These are phyloP conservation scores for Pistacia integerrima DNA, from an alignment of 345 rosid species.

Conservation along the genomic window DNA sequence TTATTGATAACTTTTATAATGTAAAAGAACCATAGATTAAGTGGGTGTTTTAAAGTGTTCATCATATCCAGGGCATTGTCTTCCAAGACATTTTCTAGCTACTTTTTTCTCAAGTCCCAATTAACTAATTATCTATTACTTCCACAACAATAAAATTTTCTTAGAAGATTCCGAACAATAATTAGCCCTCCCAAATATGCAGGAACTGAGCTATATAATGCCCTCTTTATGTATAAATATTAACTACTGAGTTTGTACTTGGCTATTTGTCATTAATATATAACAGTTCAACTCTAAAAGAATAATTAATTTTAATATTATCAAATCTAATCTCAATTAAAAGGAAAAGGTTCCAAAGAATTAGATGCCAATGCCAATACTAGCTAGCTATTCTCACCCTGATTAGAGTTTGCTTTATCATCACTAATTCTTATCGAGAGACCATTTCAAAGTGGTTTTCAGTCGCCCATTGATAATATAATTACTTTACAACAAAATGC, in stretches of 20 bases:
- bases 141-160: not conserved
- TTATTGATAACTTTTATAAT: conserved; percentile 20
- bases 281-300: conserved; percentile 5
- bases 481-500: not conserved
- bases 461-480: not conserved
- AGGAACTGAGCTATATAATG: conserved; percentile 29
- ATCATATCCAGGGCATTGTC: not conserved
- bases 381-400: too few relatives aligned
- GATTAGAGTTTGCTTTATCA: not conserved
- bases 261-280: not conserved
- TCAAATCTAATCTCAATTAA: not conserved
- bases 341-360: conserved; percentile 16
- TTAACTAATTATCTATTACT: conserved; percentile 8
- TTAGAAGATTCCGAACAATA: conserved; percentile 18
- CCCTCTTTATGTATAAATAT: not conserved
- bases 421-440: not conserved
- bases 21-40: conserved; percentile 10
- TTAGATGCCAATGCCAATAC: not conserved
- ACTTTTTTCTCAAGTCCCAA: conserved; percentile 1
- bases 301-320: conserved; percentile 17
- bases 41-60: too few relatives aligned
- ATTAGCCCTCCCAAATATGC: conserved; percentile 38
- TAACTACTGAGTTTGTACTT: conserved; percentile 14
- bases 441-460: not conserved
- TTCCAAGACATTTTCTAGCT: conserved; percentile 10